Percentiles rank a stretch among this genome's conserved stretches.
Evolutionary conservation across 1,284 basidiomycete genomes (phyloP).

Genomic region (Fomes fomentarius): DNA sequence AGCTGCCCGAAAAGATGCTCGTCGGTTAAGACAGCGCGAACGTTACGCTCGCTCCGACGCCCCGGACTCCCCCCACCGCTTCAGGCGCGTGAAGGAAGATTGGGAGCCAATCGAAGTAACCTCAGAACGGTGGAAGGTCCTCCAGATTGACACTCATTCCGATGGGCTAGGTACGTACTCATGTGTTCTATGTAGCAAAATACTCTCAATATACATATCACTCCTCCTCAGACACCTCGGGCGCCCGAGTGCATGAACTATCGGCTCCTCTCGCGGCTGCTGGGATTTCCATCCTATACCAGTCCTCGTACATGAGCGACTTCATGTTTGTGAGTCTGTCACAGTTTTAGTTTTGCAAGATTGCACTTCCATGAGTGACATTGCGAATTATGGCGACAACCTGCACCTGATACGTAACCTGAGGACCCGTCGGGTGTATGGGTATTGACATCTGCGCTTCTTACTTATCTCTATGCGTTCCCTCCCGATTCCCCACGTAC

Average conservation of each 20-base stretch:
- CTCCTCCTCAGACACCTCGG: conserved; percentile 57
- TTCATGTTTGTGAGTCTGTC: conserved; percentile 74
- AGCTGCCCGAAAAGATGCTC: conserved; percentile 61
- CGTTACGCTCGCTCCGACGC: conserved; percentile 8
- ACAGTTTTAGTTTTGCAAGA: too few species aligned
- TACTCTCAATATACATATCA: background rate
- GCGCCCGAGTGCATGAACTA: conserved; percentile 76
- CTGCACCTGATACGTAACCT: background rate
- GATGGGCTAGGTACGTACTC: conserved; percentile 57
- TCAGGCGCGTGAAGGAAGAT: conserved; percentile 13
- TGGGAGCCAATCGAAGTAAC: conserved; percentile 68
- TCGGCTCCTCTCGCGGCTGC: conserved; percentile 79
- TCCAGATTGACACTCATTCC: conserved; percentile 76
- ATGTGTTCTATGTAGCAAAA: background rate
- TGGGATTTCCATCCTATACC: conserved; percentile 84
- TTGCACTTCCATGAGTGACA: too few species aligned
- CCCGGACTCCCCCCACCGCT: conserved; percentile 9
- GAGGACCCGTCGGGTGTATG: background rate
- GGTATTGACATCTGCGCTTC: background rate
- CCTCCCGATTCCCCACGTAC: background rate
- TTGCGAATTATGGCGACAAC: too few species aligned
- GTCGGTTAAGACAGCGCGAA: conserved; percentile 33
- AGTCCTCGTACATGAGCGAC: conserved; percentile 85
- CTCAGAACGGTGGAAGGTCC: conserved; percentile 72
- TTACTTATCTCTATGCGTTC: background rate